Evolutionary conservation across 2,329 filamentous ascomycete species (phyloP).

Genomic region (Monilinia vaccinii-corymbosi): DNA sequence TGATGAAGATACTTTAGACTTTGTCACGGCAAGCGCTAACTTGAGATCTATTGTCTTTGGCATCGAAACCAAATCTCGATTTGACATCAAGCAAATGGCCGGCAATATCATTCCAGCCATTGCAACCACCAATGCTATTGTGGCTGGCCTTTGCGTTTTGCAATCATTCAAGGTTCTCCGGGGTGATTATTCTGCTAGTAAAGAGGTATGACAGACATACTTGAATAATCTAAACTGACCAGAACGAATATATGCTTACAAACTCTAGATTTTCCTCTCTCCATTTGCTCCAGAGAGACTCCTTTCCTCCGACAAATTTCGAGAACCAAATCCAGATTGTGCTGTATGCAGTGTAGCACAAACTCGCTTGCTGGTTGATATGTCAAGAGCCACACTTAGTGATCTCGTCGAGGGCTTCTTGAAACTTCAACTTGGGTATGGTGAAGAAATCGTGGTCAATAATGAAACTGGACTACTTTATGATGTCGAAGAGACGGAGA

Average conservation of each 20-base stretch:
- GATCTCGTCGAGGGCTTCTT: constrained; percentile 73
- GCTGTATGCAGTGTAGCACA: constrained; percentile 73
- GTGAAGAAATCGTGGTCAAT: constrained; percentile 70
- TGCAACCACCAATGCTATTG: constrained; percentile 95
- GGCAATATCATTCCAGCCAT: constrained; percentile 99
- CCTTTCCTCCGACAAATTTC: constrained; percentile 46
- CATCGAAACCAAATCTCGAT: constrained; percentile 81
- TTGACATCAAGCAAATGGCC: constrained; percentile 98
- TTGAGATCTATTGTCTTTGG: constrained; percentile 82
- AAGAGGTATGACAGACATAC: constrained; percentile 49
- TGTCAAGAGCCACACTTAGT: constrained; percentile 62
- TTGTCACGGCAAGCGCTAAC: constrained; percentile 85
- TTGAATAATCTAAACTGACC: not conserved
- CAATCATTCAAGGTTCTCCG: constrained; percentile 86
- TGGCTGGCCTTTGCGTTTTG: constrained; percentile 83
- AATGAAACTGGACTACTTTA: constrained; percentile 73
- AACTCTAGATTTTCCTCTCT: constrained; percentile 65
- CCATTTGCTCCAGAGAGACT: constrained; percentile 51
- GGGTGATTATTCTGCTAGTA: constrained; percentile 59
- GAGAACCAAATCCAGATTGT: constrained; percentile 69
- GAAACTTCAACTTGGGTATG: constrained; percentile 62
- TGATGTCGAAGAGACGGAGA: constrained; percentile 81
- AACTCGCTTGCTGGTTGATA: constrained; percentile 57
- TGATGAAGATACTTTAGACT: constrained; percentile 88
- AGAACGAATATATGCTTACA: not conserved